Evolutionary conservation across 805 yeast species (phyloP), one percentile per base, ranked within the genome.

Genomic region (Kluyveromyces wickerhamii): DNA sequence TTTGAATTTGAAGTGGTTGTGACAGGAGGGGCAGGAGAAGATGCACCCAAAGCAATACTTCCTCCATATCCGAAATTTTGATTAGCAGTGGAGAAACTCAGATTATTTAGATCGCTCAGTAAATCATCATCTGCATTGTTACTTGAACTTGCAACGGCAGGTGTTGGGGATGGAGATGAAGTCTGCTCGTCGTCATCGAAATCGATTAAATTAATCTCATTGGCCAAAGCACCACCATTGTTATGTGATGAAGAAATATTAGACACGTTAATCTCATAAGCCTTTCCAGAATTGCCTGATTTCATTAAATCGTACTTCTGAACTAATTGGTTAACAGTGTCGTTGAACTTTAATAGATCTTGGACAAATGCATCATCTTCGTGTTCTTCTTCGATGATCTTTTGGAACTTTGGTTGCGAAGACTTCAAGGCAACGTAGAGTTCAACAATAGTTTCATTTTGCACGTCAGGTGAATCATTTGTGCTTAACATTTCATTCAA

Each of bases 371-470:
- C 76, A 50, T 78, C 83, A 42, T 77, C 76, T 16, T 76, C 78
- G 23, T 73, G 71, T 49, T 85, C 95, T 50, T 86, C 95, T 49
- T 75, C 80, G 41, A 85, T 75, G 47, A 92, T 81, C 47, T 79
- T 80, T 54, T 82, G 82, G 45, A 92, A 73, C 48, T 82, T 86
- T 26, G 96, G 95, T 52, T 79, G 87, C 20, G 96, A 77, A 30
- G 77, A 77, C 56, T 83, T 88, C 47, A 92, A 66, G 2, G 95
- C 69, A 29, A 77, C 69, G 49, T 77, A 83, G 37, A 92, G 67
- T 49, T 92, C 97, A 31, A 69, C 66, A 13, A 84, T 57, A 3
- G 95, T 88, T 47, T 89, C 97, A 38, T 58, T 59, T 19, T 46
- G 43, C 17, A 55, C 38, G 41, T 63, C 67, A 13, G 49, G 38